Conservation (phyloP, 805 yeast species). For the Metschnikowia borealis region DNA sequence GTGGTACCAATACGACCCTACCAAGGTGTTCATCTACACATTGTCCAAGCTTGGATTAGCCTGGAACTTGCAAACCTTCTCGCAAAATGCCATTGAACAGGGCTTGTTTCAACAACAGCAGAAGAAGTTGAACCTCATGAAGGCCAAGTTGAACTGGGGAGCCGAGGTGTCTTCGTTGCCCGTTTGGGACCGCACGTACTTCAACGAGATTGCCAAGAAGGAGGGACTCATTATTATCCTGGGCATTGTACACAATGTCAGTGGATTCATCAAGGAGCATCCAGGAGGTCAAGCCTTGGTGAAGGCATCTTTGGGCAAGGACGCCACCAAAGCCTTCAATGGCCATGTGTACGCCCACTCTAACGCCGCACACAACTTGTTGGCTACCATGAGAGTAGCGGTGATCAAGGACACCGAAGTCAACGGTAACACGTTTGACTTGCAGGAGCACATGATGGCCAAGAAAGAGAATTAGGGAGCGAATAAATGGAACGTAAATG, state of each 20-base stretch:
- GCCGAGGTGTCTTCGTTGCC: constrained; percentile 62
- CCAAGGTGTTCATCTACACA: constrained; percentile 58
- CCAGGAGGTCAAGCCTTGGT: constrained; percentile 81
- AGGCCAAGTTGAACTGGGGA: constrained; percentile 71
- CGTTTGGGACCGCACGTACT: constrained; percentile 66
- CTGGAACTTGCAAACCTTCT: constrained; percentile 68
- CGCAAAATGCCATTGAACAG: constrained; percentile 78
- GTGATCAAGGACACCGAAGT: constrained; percentile 68
- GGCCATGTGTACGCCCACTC: constrained; percentile 86
- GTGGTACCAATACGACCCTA: constrained; percentile 88
- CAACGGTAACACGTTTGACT: constrained; percentile 47
- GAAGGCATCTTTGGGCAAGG: constrained; percentile 70
- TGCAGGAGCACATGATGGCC: constrained; percentile 45
- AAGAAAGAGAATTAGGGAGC: constrained; percentile 24
- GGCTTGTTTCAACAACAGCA: constrained; percentile 80
- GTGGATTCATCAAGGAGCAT: constrained; percentile 65
- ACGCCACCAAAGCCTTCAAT: constrained; percentile 78
- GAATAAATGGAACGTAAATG: not conserved
- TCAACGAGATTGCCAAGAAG: constrained; percentile 46
- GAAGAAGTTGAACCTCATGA: constrained; percentile 66
- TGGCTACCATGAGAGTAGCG: constrained; percentile 81
- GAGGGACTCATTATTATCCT: constrained; percentile 66
- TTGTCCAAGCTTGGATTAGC: constrained; percentile 66
- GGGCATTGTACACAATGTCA: constrained; percentile 77
- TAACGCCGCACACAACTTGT: constrained; percentile 78